Percentiles rank a stretch among this genome's conserved stretches.
These are phyloP conservation scores for Podospora pseudocomata DNA, from an alignment of 495 filamentous ascomycete species.

Conservation along the genomic window DNA sequence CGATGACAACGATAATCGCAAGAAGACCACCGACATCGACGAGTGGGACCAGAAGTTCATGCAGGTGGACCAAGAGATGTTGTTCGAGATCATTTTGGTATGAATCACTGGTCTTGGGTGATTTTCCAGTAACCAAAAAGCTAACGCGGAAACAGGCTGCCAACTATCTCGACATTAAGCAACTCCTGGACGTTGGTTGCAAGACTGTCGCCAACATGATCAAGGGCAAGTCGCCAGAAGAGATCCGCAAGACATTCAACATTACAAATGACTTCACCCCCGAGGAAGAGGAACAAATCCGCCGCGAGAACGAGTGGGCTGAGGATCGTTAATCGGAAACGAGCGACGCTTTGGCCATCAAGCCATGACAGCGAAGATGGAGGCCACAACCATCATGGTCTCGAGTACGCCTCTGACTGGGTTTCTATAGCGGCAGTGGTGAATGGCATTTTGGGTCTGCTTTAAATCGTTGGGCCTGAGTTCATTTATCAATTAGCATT, in stretches of 20 bases:
- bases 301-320: slow-evolving; percentile 80
- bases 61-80: slow-evolving; percentile 99
- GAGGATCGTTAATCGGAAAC: slow-evolving; percentile 55
- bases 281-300: slow-evolving; percentile 79
- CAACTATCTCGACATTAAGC: slow-evolving; percentile 81
- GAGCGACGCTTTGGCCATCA: background rate
- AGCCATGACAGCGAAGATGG: background rate
- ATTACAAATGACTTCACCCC: slow-evolving; percentile 81
- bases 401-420: background rate
- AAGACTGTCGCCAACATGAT: slow-evolving; percentile 87
- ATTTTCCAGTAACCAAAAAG: background rate
- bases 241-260: slow-evolving; percentile 81
- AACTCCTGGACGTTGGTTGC: slow-evolving; percentile 75
- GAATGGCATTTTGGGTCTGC: background rate
- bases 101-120: slow-evolving; percentile 29
- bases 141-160: slow-evolving; percentile 49
- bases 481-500: background rate
- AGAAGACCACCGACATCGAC: slow-evolving; percentile 98
- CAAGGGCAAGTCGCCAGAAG: slow-evolving; percentile 78
- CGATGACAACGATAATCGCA: slow-evolving; percentile 89
- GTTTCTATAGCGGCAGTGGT: background rate
- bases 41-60: slow-evolving; percentile 99
- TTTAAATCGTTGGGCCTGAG: background rate
- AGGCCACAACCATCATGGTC: background rate
- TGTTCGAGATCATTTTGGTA: slow-evolving; percentile 98